Conservation (phyloP, 352 stramenopile genomes). For the Phytophthora gonapodyides region DNA sequence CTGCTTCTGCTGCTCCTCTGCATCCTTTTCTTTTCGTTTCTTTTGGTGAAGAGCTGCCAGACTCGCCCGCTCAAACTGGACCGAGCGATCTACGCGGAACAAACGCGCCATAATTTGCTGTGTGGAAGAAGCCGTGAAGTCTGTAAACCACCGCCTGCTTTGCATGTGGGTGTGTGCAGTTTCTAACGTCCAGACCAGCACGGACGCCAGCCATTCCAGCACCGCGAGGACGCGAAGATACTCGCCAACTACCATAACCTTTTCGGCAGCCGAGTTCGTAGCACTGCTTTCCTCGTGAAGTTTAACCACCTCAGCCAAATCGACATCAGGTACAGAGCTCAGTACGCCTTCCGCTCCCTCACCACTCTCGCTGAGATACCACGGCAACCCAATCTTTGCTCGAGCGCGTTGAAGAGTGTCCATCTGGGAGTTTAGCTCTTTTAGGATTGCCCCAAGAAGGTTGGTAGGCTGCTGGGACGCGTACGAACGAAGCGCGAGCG, state of each 20-base stretch:
- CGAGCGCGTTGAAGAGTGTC: conserved; percentile 47
- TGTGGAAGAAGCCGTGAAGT: conserved; percentile 64
- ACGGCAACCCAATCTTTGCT: conserved; percentile 46
- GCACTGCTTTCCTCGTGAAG: conserved; percentile 21
- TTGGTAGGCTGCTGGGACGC: conserved; percentile 86
- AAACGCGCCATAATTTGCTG: conserved; percentile 64
- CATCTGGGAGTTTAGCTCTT: conserved; percentile 62
- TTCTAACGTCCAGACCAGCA: conserved; percentile 82
- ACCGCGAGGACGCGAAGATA: conserved; percentile 72
- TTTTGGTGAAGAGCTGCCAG: conserved; percentile 62
- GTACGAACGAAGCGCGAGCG: conserved; percentile 88
- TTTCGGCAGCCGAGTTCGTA: conserved; percentile 27
- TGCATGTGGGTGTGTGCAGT: conserved; percentile 73
- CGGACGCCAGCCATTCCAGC: conserved; percentile 79
- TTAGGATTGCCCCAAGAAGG: conserved; percentile 71
- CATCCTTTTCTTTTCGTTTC: conserved; percentile 25
- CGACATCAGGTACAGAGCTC: conserved; percentile 60
- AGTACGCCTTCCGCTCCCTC: conserved; percentile 67
- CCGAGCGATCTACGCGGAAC: conserved; percentile 69
- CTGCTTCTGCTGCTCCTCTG: conserved; percentile 9
- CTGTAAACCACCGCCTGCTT: conserved; percentile 76
- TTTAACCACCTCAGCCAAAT: conserved; percentile 52
- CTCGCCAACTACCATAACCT: conserved; percentile 54
- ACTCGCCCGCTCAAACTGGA: conserved; percentile 76
- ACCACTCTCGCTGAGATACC: conserved; percentile 48